A percentile compares a stretch with the other conserved stretches of the same genome.
Conservation (phyloP, 176 grass and related monocot species). For the Bolboschoenus planiculmis region DNA sequence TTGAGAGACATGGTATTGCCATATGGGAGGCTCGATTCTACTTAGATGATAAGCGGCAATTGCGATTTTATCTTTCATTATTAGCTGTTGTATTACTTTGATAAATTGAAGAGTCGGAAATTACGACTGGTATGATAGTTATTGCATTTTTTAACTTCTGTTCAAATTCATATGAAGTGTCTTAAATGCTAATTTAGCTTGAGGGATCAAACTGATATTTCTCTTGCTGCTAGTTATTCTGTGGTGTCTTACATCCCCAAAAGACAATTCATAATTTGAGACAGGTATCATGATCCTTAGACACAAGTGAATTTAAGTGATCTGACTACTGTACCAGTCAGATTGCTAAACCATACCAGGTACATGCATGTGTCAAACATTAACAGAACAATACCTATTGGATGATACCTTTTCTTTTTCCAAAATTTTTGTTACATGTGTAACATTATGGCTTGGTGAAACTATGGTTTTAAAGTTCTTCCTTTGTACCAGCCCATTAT, state of each 20-base stretch:
- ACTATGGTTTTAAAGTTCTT: background rate
- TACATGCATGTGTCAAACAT: background rate
- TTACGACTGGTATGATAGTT: background rate
- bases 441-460: background rate
- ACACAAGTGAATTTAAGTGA: too few species aligned
- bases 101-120: background rate
- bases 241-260: background rate
- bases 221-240: background rate
- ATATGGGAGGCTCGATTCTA: background rate
- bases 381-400: background rate
- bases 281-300: background rate
- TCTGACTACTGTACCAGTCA: background rate
- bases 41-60: background rate
- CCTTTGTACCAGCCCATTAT: background rate
- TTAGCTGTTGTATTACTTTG: background rate
- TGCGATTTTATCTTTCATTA: background rate
- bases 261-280: background rate
- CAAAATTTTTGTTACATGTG: background rate
- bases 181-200: background rate
- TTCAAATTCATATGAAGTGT: background rate
- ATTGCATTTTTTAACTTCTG: background rate
- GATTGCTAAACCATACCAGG: background rate
- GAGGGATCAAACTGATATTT: background rate
- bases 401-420: background rate
- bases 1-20: background rate